These are phyloP conservation scores for Aspergillus affinis DNA, from an alignment of 495 filamentous ascomycete genomes.

Conservation along the genomic window DNA sequence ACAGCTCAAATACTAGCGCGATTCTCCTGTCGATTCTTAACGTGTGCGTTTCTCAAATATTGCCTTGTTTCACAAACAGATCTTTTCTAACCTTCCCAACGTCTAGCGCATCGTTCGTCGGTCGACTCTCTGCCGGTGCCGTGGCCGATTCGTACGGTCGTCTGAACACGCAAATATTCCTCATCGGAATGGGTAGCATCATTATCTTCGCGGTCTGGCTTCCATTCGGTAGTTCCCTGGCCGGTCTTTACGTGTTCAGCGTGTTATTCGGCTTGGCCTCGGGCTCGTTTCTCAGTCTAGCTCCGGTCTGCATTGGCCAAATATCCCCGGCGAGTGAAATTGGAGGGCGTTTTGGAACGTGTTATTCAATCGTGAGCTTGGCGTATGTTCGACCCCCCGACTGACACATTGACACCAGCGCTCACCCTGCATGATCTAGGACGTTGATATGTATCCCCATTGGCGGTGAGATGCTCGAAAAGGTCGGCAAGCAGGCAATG, in stretches of 20 bases:
- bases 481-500: conserved; percentile 35
- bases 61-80: too few species aligned
- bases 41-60: conserved; percentile 20
- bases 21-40: conserved; percentile 36
- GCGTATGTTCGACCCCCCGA: conserved; percentile 34
- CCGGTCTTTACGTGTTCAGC: conserved; percentile 56
- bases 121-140: conserved; percentile 68
- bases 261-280: conserved; percentile 60
- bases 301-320: conserved; percentile 62
- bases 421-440: conserved; percentile 17
- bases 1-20: conserved; percentile 33
- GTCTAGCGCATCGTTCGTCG: conserved; percentile 43
- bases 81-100: neutral
- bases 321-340: conserved; percentile 63
- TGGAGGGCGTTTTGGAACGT: conserved; percentile 65
- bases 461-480: conserved; percentile 43
- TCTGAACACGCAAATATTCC: conserved; percentile 54
- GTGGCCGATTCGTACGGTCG: conserved; percentile 69
- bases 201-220: conserved; percentile 58
- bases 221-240: conserved; percentile 51
- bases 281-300: conserved; percentile 61
- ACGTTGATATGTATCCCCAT: conserved; percentile 42
- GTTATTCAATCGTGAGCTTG: conserved; percentile 64
- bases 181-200: conserved; percentile 46
- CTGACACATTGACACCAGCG: neutral